These are phyloP conservation scores for Sordariomycetes sp. DNA, from an alignment of 2,329 filamentous ascomycete species.

Conservation along the genomic window DNA sequence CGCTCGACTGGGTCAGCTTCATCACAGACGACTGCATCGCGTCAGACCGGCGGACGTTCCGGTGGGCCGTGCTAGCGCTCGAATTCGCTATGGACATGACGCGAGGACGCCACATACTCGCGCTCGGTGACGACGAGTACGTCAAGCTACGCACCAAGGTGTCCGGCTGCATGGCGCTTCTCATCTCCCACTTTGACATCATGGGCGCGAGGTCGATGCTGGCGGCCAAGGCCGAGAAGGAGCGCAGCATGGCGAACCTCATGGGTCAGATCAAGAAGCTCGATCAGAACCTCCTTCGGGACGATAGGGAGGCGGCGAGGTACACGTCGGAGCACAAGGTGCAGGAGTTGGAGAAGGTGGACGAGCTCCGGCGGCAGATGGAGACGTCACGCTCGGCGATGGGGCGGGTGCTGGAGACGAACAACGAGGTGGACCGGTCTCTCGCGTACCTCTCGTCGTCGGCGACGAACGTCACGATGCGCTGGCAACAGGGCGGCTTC, in stretches of 20 bases:
- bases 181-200: constrained; percentile 98
- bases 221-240: constrained; percentile 87
- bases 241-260: constrained; percentile 62
- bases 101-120: constrained; percentile 82
- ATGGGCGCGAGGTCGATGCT: constrained; percentile 92
- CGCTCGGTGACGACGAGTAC: constrained; percentile 80
- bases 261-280: constrained; percentile 58
- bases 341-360: constrained; percentile 59
- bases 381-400: constrained; percentile 78
- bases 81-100: constrained; percentile 99
- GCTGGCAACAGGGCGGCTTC: constrained; percentile 98
- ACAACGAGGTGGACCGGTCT: constrained; percentile 90
- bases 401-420: constrained; percentile 83
- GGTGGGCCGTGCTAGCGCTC: constrained; percentile 89
- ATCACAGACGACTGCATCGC: constrained; percentile 95
- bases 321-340: constrained; percentile 66
- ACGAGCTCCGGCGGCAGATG: constrained; percentile 64
- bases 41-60: constrained; percentile 88
- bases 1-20: constrained; percentile 94
- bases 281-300: constrained; percentile 58
- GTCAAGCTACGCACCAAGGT: constrained; percentile 73
- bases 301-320: constrained; percentile 74
- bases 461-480: constrained; percentile 85
- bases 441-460: constrained; percentile 88
- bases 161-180: constrained; percentile 88